Evolutionary conservation across 2,329 filamentous ascomycete species (phyloP).

Genomic region (Aspergillus sergii): DNA sequence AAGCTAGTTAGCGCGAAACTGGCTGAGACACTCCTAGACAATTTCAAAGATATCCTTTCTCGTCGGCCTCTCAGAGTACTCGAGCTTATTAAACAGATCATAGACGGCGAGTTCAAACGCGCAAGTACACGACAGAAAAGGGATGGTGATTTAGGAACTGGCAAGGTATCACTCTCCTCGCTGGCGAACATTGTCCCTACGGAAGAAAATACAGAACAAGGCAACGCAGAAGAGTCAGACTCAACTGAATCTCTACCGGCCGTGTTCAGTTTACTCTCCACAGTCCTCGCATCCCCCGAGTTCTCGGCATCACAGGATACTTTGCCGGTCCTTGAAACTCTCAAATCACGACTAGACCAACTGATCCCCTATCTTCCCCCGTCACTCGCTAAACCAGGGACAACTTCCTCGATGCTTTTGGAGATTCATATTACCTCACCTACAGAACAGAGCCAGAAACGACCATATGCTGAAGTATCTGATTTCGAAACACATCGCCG

Average conservation of each 20-base stretch:
- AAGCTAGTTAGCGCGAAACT: slow-evolving; percentile 45
- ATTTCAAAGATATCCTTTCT: slow-evolving; percentile 47
- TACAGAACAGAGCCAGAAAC: slow-evolving; percentile 24
- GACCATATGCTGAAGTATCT: slow-evolving; percentile 28
- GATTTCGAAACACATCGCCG: slow-evolving; percentile 46
- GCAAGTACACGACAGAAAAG: slow-evolving; percentile 13
- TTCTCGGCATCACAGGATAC: slow-evolving; percentile 37
- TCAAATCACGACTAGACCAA: slow-evolving; percentile 41
- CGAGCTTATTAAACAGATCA: slow-evolving; percentile 45
- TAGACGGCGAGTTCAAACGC: slow-evolving; percentile 39
- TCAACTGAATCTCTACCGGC: slow-evolving; percentile 41
- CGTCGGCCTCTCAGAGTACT: slow-evolving; percentile 43
- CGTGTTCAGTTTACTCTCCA: slow-evolving; percentile 47
- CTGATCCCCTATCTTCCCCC: slow-evolving; percentile 37
- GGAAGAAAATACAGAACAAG: slow-evolving; percentile 18
- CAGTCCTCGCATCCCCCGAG: slow-evolving; percentile 45
- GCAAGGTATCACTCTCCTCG: slow-evolving; percentile 37
- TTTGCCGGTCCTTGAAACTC: slow-evolving; percentile 30
- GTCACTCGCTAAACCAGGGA: slow-evolving; percentile 39
- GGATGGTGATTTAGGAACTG: slow-evolving; percentile 8
- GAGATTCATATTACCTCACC: slow-evolving; percentile 42
- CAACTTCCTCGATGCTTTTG: slow-evolving; percentile 45
- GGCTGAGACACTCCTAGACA: slow-evolving; percentile 43
- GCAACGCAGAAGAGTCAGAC: slow-evolving; percentile 24
- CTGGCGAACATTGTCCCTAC: slow-evolving; percentile 37